Conservation (phyloP, 2,329 filamentous ascomycete species). For the Hysterium pulicare region DNA sequence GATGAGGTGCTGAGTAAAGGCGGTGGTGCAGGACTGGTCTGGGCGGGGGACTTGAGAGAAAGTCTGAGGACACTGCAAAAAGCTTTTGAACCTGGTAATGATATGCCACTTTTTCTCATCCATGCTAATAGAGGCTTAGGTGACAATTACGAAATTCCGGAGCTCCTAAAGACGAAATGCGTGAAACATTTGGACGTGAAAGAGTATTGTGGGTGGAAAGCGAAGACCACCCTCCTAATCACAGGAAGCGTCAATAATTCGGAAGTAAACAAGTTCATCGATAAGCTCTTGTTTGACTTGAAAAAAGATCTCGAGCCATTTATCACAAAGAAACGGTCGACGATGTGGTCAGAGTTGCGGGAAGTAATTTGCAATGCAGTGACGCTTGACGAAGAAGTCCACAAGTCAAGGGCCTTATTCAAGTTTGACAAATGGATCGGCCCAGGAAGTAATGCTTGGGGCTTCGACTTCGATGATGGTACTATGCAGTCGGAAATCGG, state of each 20-base stretch:
- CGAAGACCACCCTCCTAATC: constrained; percentile 2
- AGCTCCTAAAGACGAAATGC: not conserved
- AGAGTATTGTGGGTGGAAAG: constrained; percentile 4
- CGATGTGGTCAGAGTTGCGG: not conserved
- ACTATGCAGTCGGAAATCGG: not conserved
- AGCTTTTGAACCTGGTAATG: no score
- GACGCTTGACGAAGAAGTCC: constrained; percentile 1
- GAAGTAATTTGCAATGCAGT: not conserved
- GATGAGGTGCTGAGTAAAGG: no score
- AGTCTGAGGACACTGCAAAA: no score
- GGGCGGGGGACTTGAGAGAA: no score
- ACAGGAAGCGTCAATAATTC: not conserved
- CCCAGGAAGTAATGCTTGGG: not conserved
- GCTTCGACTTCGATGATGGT: not conserved
- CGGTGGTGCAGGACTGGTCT: no score
- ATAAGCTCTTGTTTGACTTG: no score
- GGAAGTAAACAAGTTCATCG: no score
- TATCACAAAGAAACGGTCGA: not conserved
- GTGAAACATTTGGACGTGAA: not conserved
- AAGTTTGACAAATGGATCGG: not conserved
- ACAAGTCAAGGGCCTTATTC: constrained; percentile 6
- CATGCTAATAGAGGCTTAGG: no score
- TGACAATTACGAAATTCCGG: no score
- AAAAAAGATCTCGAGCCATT: no score
- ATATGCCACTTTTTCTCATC: no score